phyloP scores from a whole-genome alignment of 768 basidiomycete genomes.

The Boletus reticulatus region DNA sequence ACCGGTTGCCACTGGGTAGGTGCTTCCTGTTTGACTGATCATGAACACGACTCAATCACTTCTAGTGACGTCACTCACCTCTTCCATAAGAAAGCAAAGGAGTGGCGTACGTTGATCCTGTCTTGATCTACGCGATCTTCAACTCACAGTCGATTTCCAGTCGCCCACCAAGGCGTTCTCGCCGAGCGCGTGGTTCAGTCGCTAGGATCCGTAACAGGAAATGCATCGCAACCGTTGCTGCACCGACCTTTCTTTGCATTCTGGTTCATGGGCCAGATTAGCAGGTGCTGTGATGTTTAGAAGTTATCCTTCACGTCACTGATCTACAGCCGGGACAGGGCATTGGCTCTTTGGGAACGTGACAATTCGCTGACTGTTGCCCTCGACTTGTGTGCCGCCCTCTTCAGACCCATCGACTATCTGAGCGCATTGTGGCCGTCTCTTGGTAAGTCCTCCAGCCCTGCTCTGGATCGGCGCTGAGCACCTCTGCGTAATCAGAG shows the following conservation, averaged over 20 bases:
- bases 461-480: slow-evolving; percentile 2
- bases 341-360: slow-evolving; percentile 57
- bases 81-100: slow-evolving; percentile 58
- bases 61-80: slow-evolving; percentile 42
- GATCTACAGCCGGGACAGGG: slow-evolving; percentile 34
- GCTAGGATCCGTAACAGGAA: slow-evolving; percentile 58
- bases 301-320: slow-evolving; percentile 6
- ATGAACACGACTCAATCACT: background rate
- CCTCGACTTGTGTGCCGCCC: slow-evolving; percentile 57
- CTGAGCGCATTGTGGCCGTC: slow-evolving; percentile 65
- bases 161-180: slow-evolving; percentile 58
- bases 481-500: slow-evolving; percentile 32
- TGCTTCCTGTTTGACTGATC: slow-evolving; percentile 3
- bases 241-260: slow-evolving; percentile 66
- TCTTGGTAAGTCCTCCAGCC: slow-evolving; percentile 39
- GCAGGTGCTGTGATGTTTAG: slow-evolving; percentile 38
- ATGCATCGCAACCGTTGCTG: slow-evolving; percentile 43
- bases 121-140: slow-evolving; percentile 4
- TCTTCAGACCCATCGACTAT: slow-evolving; percentile 63
- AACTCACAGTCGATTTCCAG: slow-evolving; percentile 33
- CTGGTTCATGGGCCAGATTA: slow-evolving; percentile 75
- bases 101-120: slow-evolving; percentile 55
- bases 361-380: slow-evolving; percentile 58
- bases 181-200: slow-evolving; percentile 60
- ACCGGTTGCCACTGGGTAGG: slow-evolving; percentile 57